phyloP scores from a whole-genome alignment of 225 moss, liverwort and hornwort genomes.

The Marchantia paleacea region DNA sequence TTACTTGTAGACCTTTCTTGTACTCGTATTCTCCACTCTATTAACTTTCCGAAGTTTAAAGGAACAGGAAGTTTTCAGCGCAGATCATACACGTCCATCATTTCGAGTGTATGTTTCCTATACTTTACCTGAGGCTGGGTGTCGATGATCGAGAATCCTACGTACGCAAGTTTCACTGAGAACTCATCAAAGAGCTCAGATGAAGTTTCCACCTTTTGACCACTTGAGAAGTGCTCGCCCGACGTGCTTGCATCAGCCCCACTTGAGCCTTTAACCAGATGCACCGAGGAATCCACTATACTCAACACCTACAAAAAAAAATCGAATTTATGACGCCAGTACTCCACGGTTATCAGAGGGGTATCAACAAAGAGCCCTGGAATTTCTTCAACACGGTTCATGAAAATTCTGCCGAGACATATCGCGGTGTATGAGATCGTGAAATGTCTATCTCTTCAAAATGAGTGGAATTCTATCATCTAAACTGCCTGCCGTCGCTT shows the following conservation, averaged over 20 bases:
- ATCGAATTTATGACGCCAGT: not conserved
- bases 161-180: conserved; percentile 52
- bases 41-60: too few species aligned
- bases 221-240: conserved; percentile 48
- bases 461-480: too few species aligned
- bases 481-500: too few species aligned
- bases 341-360: not conserved
- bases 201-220: conserved; percentile 46
- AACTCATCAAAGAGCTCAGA: conserved; percentile 61
- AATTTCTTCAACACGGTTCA: not conserved
- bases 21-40: too few species aligned
- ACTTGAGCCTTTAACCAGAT: conserved; percentile 50
- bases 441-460: too few species aligned
- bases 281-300: conserved; percentile 78
- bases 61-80: too few species aligned
- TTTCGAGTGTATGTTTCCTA: too few species aligned
- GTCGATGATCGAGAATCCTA: conserved; percentile 82
- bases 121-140: conserved; percentile 65
- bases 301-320: conserved; percentile 58
- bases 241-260: conserved; percentile 36
- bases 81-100: too few species aligned
- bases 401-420: not conserved
- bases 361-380: not conserved
- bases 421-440: too few species aligned
- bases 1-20: too few species aligned